Evolutionary conservation across 169 alveolate species (phyloP), one percentile per base, ranked within the genome.

Genomic region (Blepharisma undulans): DNA sequence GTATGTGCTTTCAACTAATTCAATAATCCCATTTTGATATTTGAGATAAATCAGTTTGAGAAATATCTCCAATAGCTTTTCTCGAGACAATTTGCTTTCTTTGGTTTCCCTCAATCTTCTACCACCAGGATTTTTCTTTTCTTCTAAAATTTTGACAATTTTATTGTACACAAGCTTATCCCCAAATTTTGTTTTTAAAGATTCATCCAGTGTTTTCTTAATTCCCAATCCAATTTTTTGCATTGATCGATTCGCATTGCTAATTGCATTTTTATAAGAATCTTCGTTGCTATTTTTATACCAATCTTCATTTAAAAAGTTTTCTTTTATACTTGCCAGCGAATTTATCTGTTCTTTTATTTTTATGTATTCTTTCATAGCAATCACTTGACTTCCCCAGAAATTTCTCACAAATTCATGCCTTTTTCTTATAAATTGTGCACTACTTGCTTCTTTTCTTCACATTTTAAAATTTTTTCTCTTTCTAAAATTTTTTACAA

Each of bases 391-490:
- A 6, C 66, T 25, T 32, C 19, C 34, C 89, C 89, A 82, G 8
- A 82, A 92, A 29, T 66, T 82, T 22, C 90, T 90, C 10, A 89
- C 59, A 3, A 94, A 90, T 21, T 32, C 66, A 1, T 22, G 61
- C 77, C 96, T 77, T 33, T 86, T 90, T 72, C 94, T 74, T 59
- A 33, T n/a, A 90, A 79, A 94, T 36, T 74, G 61, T 22, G 92
- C 92, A 77, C 79, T 81, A 34, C 95, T 60, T 36, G 94, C 87
- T 5, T 77, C 88, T 71, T 85, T 80, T 76, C 82, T 84, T 94
- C 96, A 94, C 78, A 85, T 90, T 60, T 84, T 90, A 36, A 94
- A 88, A 7, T 87, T 66, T 72, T 87, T 91, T 92, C 93, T 74
- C 19, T 80, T 78, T 59, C 74, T 18, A 59, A 94, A 94, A 36